Percentiles rank a stretch among this genome's conserved stretches.
Conservation (phyloP, 1,284 basidiomycete genomes). For the Ceratobasidium papillatum region DNA sequence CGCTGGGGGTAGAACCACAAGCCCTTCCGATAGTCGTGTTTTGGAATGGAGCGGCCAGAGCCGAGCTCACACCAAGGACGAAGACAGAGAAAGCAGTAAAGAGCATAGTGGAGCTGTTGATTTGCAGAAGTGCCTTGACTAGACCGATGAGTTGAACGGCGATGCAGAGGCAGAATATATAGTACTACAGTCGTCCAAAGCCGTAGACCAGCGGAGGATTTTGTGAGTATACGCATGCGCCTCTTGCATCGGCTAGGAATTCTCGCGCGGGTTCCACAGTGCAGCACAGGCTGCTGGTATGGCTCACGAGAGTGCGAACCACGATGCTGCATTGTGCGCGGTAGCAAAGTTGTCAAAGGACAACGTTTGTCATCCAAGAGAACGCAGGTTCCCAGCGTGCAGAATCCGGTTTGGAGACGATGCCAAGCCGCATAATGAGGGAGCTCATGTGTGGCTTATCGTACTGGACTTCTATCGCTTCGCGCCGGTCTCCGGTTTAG, state of each 20-base stretch:
- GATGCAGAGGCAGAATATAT: neutral
- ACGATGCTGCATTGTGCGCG: neutral
- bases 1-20: slow-evolving; percentile 3
- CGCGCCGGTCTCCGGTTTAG: neutral
- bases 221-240: neutral
- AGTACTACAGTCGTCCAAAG: neutral
- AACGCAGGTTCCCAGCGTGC: neutral
- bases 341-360: neutral
- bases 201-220: neutral
- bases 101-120: neutral
- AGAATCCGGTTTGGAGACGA: neutral
- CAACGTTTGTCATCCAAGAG: neutral
- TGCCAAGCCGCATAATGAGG: slow-evolving; percentile 11
- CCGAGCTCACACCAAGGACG: neutral
- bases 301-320: neutral
- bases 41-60: slow-evolving; percentile 9
- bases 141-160: neutral
- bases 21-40: neutral
- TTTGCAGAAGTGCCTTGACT: neutral
- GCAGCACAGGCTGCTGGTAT: neutral
- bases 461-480: slow-evolving; percentile 3
- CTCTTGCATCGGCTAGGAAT: neutral
- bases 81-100: slow-evolving; percentile 11
- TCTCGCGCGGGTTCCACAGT: neutral
- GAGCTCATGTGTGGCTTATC: slow-evolving; percentile 15